Conservation (phyloP, 768 basidiomycete species). For the Tylopilus plumbeoviolaceoides region DNA sequence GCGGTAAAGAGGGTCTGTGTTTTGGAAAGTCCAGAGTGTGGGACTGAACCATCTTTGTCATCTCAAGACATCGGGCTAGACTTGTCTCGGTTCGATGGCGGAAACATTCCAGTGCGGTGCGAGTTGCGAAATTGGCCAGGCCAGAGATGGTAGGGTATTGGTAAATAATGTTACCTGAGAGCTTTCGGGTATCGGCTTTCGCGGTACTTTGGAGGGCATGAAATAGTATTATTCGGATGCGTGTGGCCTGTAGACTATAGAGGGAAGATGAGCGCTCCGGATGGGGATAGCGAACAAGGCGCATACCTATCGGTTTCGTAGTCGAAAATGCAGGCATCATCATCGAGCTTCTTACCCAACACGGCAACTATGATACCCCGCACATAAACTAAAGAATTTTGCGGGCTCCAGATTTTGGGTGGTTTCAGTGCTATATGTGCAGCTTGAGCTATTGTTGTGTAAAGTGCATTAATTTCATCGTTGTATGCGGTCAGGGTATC, state of each 20-base stretch:
- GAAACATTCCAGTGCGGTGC: constrained; percentile 10
- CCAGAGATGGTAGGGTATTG: constrained; percentile 32
- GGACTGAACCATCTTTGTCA: constrained; percentile 8
- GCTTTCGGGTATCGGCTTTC: constrained; percentile 14
- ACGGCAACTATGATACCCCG: constrained; percentile 13
- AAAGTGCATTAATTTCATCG: constrained; percentile 12
- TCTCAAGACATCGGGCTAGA: constrained; percentile 12
- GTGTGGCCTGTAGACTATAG: constrained; percentile 37
- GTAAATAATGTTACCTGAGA: constrained; percentile 34
- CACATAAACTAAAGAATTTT: constrained; percentile 10
- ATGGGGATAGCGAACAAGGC: not conserved
- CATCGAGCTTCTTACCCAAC: constrained; percentile 11
- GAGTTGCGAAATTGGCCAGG: constrained; percentile 17
- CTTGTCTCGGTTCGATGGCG: constrained; percentile 10
- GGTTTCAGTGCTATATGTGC: constrained; percentile 8
- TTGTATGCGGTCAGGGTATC: constrained; percentile 10
- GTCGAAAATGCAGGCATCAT: constrained; percentile 8
- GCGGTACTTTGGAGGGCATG: constrained; percentile 29
- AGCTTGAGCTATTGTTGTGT: constrained; percentile 3
- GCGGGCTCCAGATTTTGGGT: constrained; percentile 16
- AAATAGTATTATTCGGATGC: constrained; percentile 38
- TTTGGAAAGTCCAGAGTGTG: constrained; percentile 7
- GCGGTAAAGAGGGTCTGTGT: constrained; percentile 1
- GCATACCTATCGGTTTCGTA: constrained; percentile 11
- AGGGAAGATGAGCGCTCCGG: not conserved